A percentile compares a stretch with the other conserved stretches of the same genome.
Conservation (phyloP, 2,329 filamentous ascomycete species). For the Curvularia sp. region DNA sequence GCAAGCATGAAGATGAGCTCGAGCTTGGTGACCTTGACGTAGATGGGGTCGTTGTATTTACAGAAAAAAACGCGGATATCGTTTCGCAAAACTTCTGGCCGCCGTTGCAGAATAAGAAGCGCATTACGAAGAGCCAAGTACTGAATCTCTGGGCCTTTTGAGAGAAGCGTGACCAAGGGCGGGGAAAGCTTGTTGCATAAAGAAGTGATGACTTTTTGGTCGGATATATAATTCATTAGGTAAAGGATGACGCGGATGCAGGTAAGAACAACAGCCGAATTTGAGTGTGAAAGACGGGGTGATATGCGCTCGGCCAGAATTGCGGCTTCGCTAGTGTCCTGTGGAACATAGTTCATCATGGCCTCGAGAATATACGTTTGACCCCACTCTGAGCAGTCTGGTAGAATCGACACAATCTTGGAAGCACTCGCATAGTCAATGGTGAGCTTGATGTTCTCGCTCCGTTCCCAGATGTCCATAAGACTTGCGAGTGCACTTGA, state of each 20-base stretch:
- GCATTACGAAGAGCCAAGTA: constrained; percentile 95
- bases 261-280: constrained; percentile 94
- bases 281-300: constrained; percentile 94
- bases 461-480: constrained; percentile 98
- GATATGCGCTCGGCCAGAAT: constrained; percentile 92
- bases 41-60: constrained; percentile 99
- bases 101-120: constrained; percentile 87
- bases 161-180: constrained; percentile 89
- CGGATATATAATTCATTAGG: constrained; percentile 97
- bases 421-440: constrained; percentile 98
- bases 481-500: constrained; percentile 88
- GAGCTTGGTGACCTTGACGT: constrained; percentile 98
- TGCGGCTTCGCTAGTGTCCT: constrained; percentile 85
- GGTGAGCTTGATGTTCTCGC: constrained; percentile 95
- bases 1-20: constrained; percentile 99
- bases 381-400: constrained; percentile 98
- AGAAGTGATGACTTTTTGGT: constrained; percentile 84
- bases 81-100: constrained; percentile 91
- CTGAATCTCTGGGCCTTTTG: constrained; percentile 97
- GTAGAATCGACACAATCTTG: constrained; percentile 95
- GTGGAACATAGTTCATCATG: constrained; percentile 95
- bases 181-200: constrained; percentile 94
- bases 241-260: constrained; percentile 97
- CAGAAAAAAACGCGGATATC: constrained; percentile 99
- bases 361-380: constrained; percentile 98